A percentile compares a stretch with the other conserved stretches of the same genome.
phyloP scores from a whole-genome alignment of 345 rosid genomes.

The Nasturtium officinale region DNA sequence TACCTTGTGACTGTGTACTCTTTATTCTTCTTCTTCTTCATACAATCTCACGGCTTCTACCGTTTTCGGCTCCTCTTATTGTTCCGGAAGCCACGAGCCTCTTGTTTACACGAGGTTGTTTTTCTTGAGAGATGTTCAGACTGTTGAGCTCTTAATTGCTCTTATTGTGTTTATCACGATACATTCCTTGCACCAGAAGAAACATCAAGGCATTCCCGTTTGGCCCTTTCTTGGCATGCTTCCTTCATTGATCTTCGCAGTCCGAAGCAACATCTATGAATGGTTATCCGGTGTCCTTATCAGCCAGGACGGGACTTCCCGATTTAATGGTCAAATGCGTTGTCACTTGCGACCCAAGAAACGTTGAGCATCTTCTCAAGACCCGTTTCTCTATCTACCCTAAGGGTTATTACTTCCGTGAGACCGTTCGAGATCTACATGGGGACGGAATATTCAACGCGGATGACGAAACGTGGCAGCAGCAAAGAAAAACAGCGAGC shows the following conservation, averaged over 20 bases:
- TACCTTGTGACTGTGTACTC: slow-evolving; percentile 15
- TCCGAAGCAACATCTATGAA: slow-evolving; percentile 58
- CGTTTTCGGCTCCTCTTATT: background rate
- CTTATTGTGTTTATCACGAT: slow-evolving; percentile 48
- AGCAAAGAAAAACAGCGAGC: slow-evolving; percentile 78
- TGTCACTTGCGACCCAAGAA: slow-evolving; percentile 75
- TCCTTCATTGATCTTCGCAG: slow-evolving; percentile 58
- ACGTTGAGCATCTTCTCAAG: slow-evolving; percentile 78
- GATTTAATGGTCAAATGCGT: slow-evolving; percentile 66
- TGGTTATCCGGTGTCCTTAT: slow-evolving; percentile 61
- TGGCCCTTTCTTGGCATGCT: slow-evolving; percentile 91
- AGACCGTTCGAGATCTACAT: slow-evolving; percentile 63
- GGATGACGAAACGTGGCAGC: slow-evolving; percentile 68
- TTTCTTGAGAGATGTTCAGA: slow-evolving; percentile 52
- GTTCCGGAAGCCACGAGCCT: background rate
- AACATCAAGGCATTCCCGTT: slow-evolving; percentile 57
- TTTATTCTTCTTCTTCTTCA: background rate
- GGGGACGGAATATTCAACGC: slow-evolving; percentile 87
- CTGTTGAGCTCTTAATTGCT: slow-evolving; percentile 62
- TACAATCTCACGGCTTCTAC: background rate
- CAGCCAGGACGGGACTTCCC: slow-evolving; percentile 64
- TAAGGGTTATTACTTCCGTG: slow-evolving; percentile 74
- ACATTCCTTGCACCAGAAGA: slow-evolving; percentile 58
- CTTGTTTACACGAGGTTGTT: background rate
- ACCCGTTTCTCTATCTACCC: slow-evolving; percentile 74